phyloP scores from a whole-genome alignment of 805 yeast genomes.

The Ogataea philodendri region DNA sequence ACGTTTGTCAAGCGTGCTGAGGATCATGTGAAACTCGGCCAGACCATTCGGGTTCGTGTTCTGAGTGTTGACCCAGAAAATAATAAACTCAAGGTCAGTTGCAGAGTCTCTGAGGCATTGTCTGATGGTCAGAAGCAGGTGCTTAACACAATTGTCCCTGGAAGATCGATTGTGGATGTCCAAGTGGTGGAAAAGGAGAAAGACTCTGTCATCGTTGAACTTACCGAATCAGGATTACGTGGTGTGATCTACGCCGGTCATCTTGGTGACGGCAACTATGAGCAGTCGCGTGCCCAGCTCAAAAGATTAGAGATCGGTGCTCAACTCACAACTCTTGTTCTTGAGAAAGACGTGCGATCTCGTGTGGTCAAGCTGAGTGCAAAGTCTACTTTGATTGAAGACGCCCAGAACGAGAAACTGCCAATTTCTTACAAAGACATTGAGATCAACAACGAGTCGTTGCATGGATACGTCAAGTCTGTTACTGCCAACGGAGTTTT shows the following conservation, averaged over 20 bases:
- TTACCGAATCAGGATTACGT: slow-evolving; percentile 49
- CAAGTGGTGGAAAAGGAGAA: slow-evolving; percentile 71
- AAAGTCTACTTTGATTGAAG: slow-evolving; percentile 65
- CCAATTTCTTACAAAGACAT: slow-evolving; percentile 66
- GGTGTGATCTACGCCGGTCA: slow-evolving; percentile 78
- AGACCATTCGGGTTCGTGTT: slow-evolving; percentile 73
- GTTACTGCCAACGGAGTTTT: slow-evolving; percentile 80
- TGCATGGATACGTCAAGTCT: slow-evolving; percentile 76
- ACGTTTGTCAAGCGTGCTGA: slow-evolving; percentile 74
- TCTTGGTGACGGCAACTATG: slow-evolving; percentile 70
- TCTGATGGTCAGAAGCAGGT: slow-evolving; percentile 46
- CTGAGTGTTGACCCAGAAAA: slow-evolving; percentile 52
- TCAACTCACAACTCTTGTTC: slow-evolving; percentile 53
- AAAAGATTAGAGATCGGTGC: slow-evolving; percentile 67
- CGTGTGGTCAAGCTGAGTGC: slow-evolving; percentile 61
- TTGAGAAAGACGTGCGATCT: slow-evolving; percentile 63
- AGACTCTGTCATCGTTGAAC: slow-evolving; percentile 67
- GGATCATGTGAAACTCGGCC: slow-evolving; percentile 79
- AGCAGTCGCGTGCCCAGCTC: slow-evolving; percentile 63
- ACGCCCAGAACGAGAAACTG: slow-evolving; percentile 50
- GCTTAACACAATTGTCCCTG: slow-evolving; percentile 51
- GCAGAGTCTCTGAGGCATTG: slow-evolving; percentile 59
- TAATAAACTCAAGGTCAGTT: slow-evolving; percentile 64
- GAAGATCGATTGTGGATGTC: slow-evolving; percentile 59
- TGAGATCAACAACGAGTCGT: slow-evolving; percentile 40